These are phyloP conservation scores for Suillus subalutaceus DNA, from an alignment of 768 basidiomycete species.

Conservation along the genomic window DNA sequence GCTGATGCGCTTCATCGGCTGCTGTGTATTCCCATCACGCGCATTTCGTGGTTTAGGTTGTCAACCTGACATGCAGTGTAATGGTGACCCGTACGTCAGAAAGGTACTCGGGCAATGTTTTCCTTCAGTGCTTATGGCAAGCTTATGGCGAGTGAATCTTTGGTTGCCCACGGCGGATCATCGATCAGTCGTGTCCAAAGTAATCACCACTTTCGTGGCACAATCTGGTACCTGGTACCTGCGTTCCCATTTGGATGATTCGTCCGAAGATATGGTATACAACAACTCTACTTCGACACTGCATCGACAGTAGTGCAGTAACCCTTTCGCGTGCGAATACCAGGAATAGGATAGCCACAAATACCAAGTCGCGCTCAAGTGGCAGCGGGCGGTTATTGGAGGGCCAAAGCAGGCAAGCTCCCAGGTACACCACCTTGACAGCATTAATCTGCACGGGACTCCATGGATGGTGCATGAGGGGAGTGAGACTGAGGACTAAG, in stretches of 20 bases:
- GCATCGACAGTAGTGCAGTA: conserved; percentile 29
- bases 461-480: conserved; percentile 74
- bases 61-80: background rate
- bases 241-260: conserved; percentile 70
- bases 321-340: conserved; percentile 48
- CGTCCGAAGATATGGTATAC: conserved; percentile 28
- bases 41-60: background rate
- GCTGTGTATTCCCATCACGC: background rate
- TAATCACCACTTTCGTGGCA: background rate
- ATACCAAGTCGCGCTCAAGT: conserved; percentile 40
- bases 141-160: background rate
- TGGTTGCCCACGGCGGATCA: background rate
- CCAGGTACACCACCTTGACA: conserved; percentile 55
- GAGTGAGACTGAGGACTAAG: conserved; percentile 20
- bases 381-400: conserved; percentile 49
- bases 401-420: conserved; percentile 51
- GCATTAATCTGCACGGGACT: conserved; percentile 65
- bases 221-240: conserved; percentile 1
- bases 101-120: background rate
- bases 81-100: background rate
- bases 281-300: conserved; percentile 48
- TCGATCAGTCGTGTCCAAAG: background rate
- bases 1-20: background rate
- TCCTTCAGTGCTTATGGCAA: background rate
- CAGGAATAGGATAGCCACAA: conserved; percentile 27